Evolutionary conservation across 345 rosid species (phyloP), one percentile per base, ranked within the genome.

Genomic region (Psidium guajava): DNA sequence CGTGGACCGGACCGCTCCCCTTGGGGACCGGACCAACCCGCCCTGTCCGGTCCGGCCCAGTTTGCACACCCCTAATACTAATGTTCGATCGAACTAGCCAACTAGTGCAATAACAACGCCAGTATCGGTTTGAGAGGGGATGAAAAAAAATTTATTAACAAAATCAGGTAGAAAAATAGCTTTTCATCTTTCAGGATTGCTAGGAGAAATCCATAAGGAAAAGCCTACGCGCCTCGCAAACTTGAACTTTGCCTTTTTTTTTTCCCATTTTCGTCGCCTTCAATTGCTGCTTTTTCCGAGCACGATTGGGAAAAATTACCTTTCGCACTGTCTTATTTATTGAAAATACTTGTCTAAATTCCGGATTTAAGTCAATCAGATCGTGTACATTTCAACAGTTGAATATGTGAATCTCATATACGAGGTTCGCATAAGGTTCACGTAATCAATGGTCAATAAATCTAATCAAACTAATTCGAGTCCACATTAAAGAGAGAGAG

Each of bases 351-450:
- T 32, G 4, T 22, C 44, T 16, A 16, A 15, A 64, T 4, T 64
- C 6, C 0, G 0, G 0, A 32, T 32, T 5, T 7, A 18, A 32
- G 3, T 64, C 3, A 8, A 8, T 18, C 2, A 1, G 11, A 32
- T 32, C 7, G 36, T 42, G 1, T n/a, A 20, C 8, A 28, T 27
- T 32, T 3, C 6, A 1, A 2, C 0, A 0, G 0, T 32, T 8
- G 6, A 32, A 8, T 64, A 16, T 0, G 6, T 32, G 7, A 0
- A 10, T 5, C 1, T 0, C 2, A 32, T 0, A 7, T 0, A 7
- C 0, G 20, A 64, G 20, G 15, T 28, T 28, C 11, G 15, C 3
- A 16, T 1, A 16, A 1, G 2, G 13, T 9, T 64, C 22, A 1
- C 42, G 32, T 3, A 32, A 15, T 64, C 3, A 1, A 64, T 16